Evolutionary conservation across 2,329 filamentous ascomycete genomes (phyloP).

Genomic region (Pseudocercospora vitis): DNA sequence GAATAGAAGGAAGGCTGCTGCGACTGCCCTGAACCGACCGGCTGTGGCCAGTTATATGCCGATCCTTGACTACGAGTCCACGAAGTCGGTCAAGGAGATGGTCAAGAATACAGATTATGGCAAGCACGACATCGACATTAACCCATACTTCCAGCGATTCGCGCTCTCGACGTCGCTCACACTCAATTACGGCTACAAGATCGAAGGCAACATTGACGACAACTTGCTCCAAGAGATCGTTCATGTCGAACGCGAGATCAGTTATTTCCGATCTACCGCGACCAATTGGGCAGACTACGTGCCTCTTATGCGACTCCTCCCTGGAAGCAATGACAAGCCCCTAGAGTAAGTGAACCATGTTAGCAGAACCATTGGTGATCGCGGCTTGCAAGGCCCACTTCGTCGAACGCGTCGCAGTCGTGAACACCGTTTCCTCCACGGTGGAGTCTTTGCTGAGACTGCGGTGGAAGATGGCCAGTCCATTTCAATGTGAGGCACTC

Average conservation of each 20-base stretch:
- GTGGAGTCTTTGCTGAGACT: no score
- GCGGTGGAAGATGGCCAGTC: no score
- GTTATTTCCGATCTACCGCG: constrained; percentile 73
- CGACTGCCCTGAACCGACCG: constrained; percentile 73
- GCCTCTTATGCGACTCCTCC: constrained; percentile 67
- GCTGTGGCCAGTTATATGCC: constrained; percentile 78
- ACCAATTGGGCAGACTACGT: constrained; percentile 82
- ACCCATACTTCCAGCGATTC: constrained; percentile 71
- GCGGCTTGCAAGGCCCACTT: no score
- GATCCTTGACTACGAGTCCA: constrained; percentile 75
- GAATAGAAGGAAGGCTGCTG: constrained; percentile 71
- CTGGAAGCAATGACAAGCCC: constrained; percentile 62
- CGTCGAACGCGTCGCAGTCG: no score
- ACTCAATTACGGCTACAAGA: constrained; percentile 76
- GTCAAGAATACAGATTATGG: constrained; percentile 64
- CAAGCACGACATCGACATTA: constrained; percentile 65
- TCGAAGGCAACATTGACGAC: constrained; percentile 68
- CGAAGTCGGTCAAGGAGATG: constrained; percentile 70
- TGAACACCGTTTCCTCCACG: no score
- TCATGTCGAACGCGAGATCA: constrained; percentile 71
- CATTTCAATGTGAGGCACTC: neutral
- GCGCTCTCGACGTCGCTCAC: constrained; percentile 76
- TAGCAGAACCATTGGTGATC: no score
- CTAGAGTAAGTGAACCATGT: constrained; percentile 42
- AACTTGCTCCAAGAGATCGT: constrained; percentile 70